These are phyloP conservation scores for Dioscorea zingiberensis DNA, from an alignment of 106 monocot species.

Conservation along the genomic window DNA sequence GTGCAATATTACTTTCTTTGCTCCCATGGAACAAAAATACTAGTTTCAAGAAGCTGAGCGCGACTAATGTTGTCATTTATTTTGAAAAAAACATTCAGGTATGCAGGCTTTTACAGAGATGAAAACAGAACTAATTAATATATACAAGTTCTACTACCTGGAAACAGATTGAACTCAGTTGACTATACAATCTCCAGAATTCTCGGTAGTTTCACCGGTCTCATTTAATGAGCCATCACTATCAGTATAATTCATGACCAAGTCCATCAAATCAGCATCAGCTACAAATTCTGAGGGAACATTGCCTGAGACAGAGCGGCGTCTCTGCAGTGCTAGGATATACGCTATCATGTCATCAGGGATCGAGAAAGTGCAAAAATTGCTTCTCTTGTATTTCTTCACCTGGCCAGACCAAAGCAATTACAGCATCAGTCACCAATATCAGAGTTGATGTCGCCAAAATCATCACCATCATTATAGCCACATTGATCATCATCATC, in stretches of 20 bases:
- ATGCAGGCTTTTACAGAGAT: no score
- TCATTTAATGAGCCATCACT: constrained; percentile 7
- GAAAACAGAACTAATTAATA: not conserved
- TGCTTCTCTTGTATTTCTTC: constrained; percentile 18
- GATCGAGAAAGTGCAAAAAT: constrained; percentile 10
- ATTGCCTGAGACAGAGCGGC: constrained; percentile 5
- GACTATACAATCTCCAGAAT: constrained; percentile 10
- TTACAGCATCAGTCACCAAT: not conserved
- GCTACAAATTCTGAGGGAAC: not conserved
- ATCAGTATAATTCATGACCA: constrained; percentile 3
- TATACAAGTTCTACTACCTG: not conserved
- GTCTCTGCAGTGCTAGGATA: constrained; percentile 23
- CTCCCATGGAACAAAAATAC: no score
- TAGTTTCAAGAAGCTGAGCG: no score
- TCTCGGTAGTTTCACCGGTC: not conserved
- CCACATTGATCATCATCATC: not conserved
- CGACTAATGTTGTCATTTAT: no score
- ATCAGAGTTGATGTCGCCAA: not conserved
- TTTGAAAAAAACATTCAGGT: no score
- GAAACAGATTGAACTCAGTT: constrained; percentile 4
- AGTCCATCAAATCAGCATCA: constrained; percentile 6
- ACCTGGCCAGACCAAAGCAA: constrained; percentile 4
- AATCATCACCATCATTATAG: not conserved
- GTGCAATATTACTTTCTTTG: no score
- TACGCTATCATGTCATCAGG: constrained; percentile 29